Evolutionary conservation across 1,139 yeast genomes (phyloP).

Genomic region (Saccharomyces uvarum): DNA sequence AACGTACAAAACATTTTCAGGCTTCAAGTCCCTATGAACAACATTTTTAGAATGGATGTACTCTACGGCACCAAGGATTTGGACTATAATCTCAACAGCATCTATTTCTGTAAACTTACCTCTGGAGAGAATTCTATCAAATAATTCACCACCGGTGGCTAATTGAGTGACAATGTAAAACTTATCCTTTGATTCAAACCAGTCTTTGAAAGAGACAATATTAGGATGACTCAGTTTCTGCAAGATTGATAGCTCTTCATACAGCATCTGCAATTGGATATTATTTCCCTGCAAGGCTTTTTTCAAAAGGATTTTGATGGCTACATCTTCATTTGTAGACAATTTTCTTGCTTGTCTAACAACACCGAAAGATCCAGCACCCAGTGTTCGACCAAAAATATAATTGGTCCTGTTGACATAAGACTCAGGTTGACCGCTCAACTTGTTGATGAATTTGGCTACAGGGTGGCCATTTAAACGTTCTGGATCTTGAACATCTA

Average conservation of each 20-base stretch:
- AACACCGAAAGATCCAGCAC: slow-evolving; percentile 82
- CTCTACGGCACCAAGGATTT: slow-evolving; percentile 63
- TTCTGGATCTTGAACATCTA: slow-evolving; percentile 3
- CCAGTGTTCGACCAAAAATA: slow-evolving; percentile 65
- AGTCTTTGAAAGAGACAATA: slow-evolving; percentile 74
- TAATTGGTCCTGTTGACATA: slow-evolving; percentile 56
- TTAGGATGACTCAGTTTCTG: slow-evolving; percentile 66
- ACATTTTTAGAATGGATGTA: slow-evolving; percentile 68
- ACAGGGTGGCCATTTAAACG: slow-evolving; percentile 27
- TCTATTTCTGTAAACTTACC: slow-evolving; percentile 82
- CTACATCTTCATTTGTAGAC: slow-evolving; percentile 62
- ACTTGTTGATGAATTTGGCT: slow-evolving; percentile 35
- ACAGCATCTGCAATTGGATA: slow-evolving; percentile 43
- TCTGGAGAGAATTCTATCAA: slow-evolving; percentile 67
- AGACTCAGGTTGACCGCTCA: slow-evolving; percentile 68
- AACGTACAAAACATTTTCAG: slow-evolving; percentile 70
- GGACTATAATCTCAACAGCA: slow-evolving; percentile 62
- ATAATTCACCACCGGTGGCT: slow-evolving; percentile 88
- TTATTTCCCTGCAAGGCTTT: slow-evolving; percentile 74
- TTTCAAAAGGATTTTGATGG: slow-evolving; percentile 76
- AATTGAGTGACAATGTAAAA: slow-evolving; percentile 67
- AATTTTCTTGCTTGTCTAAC: slow-evolving; percentile 67
- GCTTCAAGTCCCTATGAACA: slow-evolving; percentile 87
- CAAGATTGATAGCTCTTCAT: slow-evolving; percentile 65
- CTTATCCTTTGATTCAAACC: slow-evolving; percentile 81